phyloP scores from a whole-genome alignment of 257 asterid species.

The Solanum chilense region DNA sequence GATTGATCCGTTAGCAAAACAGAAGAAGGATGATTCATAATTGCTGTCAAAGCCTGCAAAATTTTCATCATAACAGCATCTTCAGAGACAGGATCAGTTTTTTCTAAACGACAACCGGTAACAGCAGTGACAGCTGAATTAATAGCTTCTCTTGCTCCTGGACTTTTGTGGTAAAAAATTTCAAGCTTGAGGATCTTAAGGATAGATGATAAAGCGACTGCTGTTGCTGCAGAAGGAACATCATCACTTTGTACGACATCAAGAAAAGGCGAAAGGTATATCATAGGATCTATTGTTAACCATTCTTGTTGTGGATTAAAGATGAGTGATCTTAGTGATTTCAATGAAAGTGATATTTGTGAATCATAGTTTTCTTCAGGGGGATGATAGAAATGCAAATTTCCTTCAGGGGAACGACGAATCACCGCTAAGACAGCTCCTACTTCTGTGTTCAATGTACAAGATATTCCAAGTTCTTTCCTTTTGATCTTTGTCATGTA shows the following conservation, averaged over 20 bases:
- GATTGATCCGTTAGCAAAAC: constrained; percentile 61
- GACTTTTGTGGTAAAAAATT: constrained; percentile 50
- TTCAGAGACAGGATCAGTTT: constrained; percentile 53
- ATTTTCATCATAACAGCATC: constrained; percentile 84
- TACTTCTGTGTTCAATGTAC: constrained; percentile 87
- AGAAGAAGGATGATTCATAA: constrained; percentile 66
- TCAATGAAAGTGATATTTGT: constrained; percentile 44
- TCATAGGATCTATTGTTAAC: constrained; percentile 55
- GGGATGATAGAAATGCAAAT: constrained; percentile 35
- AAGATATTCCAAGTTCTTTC: constrained; percentile 70
- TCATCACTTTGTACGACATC: constrained; percentile 80
- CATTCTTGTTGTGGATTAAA: constrained; percentile 82
- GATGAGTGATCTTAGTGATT: constrained; percentile 54
- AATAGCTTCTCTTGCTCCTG: constrained; percentile 51
- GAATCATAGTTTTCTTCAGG: constrained; percentile 46
- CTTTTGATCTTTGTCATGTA: constrained; percentile 28
- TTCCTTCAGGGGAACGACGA: constrained; percentile 50
- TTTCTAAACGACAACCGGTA: constrained; percentile 68
- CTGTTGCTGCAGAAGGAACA: constrained; percentile 73
- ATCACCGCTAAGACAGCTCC: constrained; percentile 82
- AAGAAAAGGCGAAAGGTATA: constrained; percentile 66
- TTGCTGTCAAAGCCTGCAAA: constrained; percentile 47
- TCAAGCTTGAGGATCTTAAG: constrained; percentile 63
- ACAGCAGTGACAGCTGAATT: constrained; percentile 43
- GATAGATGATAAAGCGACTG: constrained; percentile 63